Conservation (phyloP, 768 basidiomycete genomes). For the Strobilomyces confusus region DNA sequence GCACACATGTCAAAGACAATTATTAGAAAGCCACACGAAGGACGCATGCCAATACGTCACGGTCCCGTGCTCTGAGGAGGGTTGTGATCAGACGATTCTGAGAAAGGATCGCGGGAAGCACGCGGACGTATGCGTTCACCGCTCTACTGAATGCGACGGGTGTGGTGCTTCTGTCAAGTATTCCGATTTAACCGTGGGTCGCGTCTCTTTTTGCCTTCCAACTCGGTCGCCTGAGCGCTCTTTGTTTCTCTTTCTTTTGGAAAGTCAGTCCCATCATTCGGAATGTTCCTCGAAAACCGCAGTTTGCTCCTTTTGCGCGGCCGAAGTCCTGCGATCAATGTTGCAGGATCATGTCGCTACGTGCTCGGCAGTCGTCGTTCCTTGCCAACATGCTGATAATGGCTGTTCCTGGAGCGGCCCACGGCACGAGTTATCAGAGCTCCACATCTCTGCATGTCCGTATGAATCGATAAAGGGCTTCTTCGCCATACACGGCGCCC, state of each 20-base stretch:
- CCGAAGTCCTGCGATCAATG: conserved; percentile 33
- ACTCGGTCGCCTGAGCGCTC: conserved; percentile 1
- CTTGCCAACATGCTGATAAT: conserved; percentile 43
- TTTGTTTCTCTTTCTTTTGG: neutral
- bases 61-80: conserved; percentile 45
- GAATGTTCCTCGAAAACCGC: conserved; percentile 37
- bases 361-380: conserved; percentile 38
- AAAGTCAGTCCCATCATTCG: conserved; percentile 35
- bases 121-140: conserved; percentile 35
- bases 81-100: conserved; percentile 42
- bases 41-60: conserved; percentile 57
- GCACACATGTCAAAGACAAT: conserved; percentile 62
- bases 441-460: conserved; percentile 44
- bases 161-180: conserved; percentile 34
- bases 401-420: conserved; percentile 57
- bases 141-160: conserved; percentile 37
- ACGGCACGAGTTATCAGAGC: conserved; percentile 30
- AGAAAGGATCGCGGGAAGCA: conserved; percentile 47
- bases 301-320: conserved; percentile 40
- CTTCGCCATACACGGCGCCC: conserved; percentile 41
- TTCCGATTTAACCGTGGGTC: conserved; percentile 37
- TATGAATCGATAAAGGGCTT: conserved; percentile 64
- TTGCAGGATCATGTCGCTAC: conserved; percentile 32
- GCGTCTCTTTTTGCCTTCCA: neutral
- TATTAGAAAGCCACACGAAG: conserved; percentile 57